Percentiles rank a stretch among this genome's conserved stretches.
These are phyloP conservation scores for Cyberlindnera petersonii DNA, from an alignment of 805 yeast species.

Conservation along the genomic window DNA sequence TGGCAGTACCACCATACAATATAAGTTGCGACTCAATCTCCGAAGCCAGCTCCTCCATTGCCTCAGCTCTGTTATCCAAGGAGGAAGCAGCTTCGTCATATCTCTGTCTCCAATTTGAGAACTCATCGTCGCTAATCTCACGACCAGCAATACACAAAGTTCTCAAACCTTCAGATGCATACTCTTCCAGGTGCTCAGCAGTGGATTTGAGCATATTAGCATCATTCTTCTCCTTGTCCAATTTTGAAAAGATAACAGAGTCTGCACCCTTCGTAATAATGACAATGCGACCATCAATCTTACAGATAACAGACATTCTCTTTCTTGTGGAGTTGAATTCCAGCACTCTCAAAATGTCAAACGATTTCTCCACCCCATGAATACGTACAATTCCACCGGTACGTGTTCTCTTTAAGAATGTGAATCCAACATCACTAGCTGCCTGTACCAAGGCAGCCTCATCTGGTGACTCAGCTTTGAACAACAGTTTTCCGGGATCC, in stretches of 20 bases:
- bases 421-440: constrained; percentile 73
- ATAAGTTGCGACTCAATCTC: constrained; percentile 62
- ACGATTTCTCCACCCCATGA: constrained; percentile 66
- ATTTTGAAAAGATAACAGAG: constrained; percentile 65
- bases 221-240: constrained; percentile 44
- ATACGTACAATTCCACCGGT: constrained; percentile 60
- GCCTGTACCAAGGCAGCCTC: constrained; percentile 82
- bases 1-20: constrained; percentile 79
- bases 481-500: constrained; percentile 48
- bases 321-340: constrained; percentile 82
- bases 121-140: constrained; percentile 59
- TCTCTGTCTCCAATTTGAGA: constrained; percentile 56
- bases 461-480: constrained; percentile 84
- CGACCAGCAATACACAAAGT: constrained; percentile 76
- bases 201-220: constrained; percentile 52
- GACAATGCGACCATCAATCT: constrained; percentile 55
- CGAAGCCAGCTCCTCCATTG: constrained; percentile 72
- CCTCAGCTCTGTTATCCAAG: constrained; percentile 58
- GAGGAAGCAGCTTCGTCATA: constrained; percentile 67
- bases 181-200: constrained; percentile 70
- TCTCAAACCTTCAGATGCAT: constrained; percentile 79
- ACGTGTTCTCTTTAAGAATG: constrained; percentile 64
- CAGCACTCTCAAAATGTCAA: constrained; percentile 61
- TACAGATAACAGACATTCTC: constrained; percentile 79
- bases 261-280: constrained; percentile 84